A percentile compares a stretch with the other conserved stretches of the same genome.
Evolutionary conservation across 2,329 filamentous ascomycete genomes (phyloP).

Genomic region (Curvularia lunata): DNA sequence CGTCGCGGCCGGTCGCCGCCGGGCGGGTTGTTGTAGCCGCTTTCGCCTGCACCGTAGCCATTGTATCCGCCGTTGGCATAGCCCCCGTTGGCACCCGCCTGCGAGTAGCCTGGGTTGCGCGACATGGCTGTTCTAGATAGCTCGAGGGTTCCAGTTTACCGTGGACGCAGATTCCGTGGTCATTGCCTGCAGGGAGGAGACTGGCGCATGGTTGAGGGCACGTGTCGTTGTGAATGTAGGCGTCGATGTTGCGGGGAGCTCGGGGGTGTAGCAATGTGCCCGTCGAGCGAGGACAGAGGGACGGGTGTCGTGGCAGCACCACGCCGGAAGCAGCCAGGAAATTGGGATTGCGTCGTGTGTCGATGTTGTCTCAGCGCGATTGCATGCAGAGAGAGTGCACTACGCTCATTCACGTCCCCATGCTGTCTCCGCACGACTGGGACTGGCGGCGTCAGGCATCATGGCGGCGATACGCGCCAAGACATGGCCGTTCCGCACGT

Average conservation of each 20-base stretch:
- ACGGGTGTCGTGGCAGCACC: neutral
- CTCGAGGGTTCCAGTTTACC: constrained; percentile 12
- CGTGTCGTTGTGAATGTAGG: constrained; percentile 3
- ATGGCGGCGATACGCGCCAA: constrained; percentile 24
- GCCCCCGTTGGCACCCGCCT: constrained; percentile 42
- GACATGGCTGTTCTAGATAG: constrained; percentile 40
- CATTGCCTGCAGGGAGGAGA: constrained; percentile 23
- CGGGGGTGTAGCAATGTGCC: constrained; percentile 30
- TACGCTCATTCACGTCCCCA: neutral
- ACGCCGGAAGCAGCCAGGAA: neutral
- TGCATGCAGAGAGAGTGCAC: neutral
- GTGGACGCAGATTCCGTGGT: constrained; percentile 9
- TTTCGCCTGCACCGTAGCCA: constrained; percentile 27
- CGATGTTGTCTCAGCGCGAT: neutral
- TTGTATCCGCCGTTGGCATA: constrained; percentile 47
- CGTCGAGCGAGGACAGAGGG: neutral
- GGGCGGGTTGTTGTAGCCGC: constrained; percentile 27
- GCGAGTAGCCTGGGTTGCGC: constrained; percentile 43
- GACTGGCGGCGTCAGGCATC: neutral
- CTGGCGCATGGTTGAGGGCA: constrained; percentile 19
- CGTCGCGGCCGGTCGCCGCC: constrained; percentile 40
- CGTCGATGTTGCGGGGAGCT: constrained; percentile 35
- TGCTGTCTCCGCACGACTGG: neutral
- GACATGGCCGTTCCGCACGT: constrained; percentile 18
- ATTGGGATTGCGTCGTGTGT: neutral